Evolutionary conservation across 1,284 basidiomycete genomes (phyloP), one percentile per base, ranked within the genome.

Genomic region (Microbotryum lychnidis-dioicae): DNA sequence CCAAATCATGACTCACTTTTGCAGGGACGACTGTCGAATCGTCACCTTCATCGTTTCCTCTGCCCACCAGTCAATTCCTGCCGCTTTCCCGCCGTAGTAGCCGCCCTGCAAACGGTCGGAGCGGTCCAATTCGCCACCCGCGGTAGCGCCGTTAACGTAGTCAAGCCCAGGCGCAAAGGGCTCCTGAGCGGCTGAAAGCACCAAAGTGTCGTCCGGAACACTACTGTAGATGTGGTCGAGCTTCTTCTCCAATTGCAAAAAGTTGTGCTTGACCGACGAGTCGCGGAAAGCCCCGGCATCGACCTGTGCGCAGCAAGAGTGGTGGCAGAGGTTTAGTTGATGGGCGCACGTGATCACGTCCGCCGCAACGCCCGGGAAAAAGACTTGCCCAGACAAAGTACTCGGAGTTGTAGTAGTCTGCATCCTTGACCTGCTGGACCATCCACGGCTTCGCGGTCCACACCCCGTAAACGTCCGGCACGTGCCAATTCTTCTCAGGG

Each of bases 361-460:
- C 7, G 4, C 29, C 29, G 31, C 31, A 31, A 31, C 7, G 7
- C 18, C 18, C 6, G 2, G 47, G n/a, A 18, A 25, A 16, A 14
- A 12, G 20, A 56, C 59, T 27, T 50, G 57, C 65, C 69, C 69
- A 71, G 60, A 71, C 66, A 49, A 70, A 71, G 54, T 66, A 68
- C n/a, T 67, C 64, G 42, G 63, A 64, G 25, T 57, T 51, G 58
- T 69, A 71, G 4, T 63, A 61, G 47, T 71, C 57, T 3, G 50
- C 37, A 14, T 65, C 53, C 29, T 61, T 61, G 18, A 61, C 66
- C 25, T 71, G 48, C 42, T 63, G 44, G 4, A 69, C 64, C 25
- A 71, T 68, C 69, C 69, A 71, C 18, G 69, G 68, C 54, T 71
- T 71, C 3, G 69, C 68, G 1, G 68, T 71, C 69, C 69, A 71